Percentiles rank a stretch among this genome's conserved stretches.
phyloP scores from a whole-genome alignment of 1,284 basidiomycete species.

The Puccinia polysora region DNA sequence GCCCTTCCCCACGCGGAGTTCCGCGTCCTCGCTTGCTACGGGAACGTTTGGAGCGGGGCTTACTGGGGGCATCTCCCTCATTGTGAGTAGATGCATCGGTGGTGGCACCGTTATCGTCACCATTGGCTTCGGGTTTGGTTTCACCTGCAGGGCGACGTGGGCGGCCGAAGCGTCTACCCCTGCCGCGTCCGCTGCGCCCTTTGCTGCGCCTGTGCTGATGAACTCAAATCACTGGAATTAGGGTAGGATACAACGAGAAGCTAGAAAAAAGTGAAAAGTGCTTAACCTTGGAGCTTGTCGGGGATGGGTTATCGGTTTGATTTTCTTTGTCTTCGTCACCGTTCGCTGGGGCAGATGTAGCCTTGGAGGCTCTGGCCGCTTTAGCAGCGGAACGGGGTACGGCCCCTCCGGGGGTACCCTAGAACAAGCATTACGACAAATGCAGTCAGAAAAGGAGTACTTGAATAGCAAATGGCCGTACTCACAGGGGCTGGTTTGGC shows the following conservation, averaged over 20 bases:
- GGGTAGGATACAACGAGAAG: neutral
- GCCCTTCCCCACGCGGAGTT: neutral
- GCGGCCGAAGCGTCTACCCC: slow-evolving; percentile 55
- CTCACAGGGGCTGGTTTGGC: slow-evolving; percentile 74
- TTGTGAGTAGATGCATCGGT: slow-evolving; percentile 14
- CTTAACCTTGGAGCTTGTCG: slow-evolving; percentile 9
- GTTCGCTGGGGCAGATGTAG: slow-evolving; percentile 52
- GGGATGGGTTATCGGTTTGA: neutral
- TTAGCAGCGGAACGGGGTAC: slow-evolving; percentile 45
- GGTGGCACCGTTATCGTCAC: slow-evolving; percentile 59
- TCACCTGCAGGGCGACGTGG: slow-evolving; percentile 65
- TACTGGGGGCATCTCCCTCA: neutral
- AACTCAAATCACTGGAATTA: slow-evolving; percentile 49
- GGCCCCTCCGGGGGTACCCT: slow-evolving; percentile 52
- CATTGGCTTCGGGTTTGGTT: slow-evolving; percentile 60
- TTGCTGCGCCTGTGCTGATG: slow-evolving; percentile 72
- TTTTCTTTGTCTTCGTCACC: slow-evolving; percentile 49
- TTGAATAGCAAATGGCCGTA: neutral
- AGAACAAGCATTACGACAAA: neutral
- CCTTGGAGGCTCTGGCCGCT: slow-evolving; percentile 45
- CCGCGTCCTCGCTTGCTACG: slow-evolving; percentile 11
- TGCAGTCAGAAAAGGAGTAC: neutral
- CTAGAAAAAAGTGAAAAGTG: neutral
- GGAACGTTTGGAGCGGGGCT: neutral
- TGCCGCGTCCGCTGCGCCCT: slow-evolving; percentile 70